Evolutionary conservation across 2,329 filamentous ascomycete genomes (phyloP), one percentile per base, ranked within the genome.

Genomic region (Elsinoe fawcettii): DNA sequence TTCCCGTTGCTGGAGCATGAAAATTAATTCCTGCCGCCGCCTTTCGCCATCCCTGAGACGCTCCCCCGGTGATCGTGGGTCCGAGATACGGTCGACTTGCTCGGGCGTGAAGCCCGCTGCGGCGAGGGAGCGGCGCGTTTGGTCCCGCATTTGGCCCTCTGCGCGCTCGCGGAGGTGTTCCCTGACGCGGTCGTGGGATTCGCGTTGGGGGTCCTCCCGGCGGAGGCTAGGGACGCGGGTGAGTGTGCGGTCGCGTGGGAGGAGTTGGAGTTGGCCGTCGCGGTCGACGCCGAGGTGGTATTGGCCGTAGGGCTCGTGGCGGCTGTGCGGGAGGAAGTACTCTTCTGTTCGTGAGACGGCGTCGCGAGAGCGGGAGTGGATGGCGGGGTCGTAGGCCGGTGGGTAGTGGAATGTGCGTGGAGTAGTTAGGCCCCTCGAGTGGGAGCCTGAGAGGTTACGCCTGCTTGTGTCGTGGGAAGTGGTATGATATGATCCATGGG

Each of bases 11-110:
- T 12, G 43, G 39, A 22, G 23, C 20, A 44, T 32, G 3, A n/a
- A 61, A 46, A 58, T 62, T 43, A 66, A 55, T 16, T 66, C 51
- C 20, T 55, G 20, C 60, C 62, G 23, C 64, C 63, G 2, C 60
- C 60, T 36, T 60, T 60, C 20, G 66, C 66, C 9, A 51, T 58
- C 41, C 43, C 59, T 18, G 39, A 51, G 39, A 27, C 54, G 34
- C 22, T 51, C 20, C 41, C 47, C 58, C 11, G 49, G 37, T 18
- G 41, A 20, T n/a, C 56, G 51, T 1, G 51, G 51, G 14, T 37
- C 30, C 1, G 22, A 37, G 30, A 37, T 39, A 32, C 30, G 30
- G 34, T 37, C 51, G 34, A 54, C 18, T 30, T 34, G 20, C 2
- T 37, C 34, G 36, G 51, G 30, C 11, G 51, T 46, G 20, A 46